Conservation (phyloP, 2,329 filamentous ascomycete genomes). For the Aspergillus costaricaensis region DNA sequence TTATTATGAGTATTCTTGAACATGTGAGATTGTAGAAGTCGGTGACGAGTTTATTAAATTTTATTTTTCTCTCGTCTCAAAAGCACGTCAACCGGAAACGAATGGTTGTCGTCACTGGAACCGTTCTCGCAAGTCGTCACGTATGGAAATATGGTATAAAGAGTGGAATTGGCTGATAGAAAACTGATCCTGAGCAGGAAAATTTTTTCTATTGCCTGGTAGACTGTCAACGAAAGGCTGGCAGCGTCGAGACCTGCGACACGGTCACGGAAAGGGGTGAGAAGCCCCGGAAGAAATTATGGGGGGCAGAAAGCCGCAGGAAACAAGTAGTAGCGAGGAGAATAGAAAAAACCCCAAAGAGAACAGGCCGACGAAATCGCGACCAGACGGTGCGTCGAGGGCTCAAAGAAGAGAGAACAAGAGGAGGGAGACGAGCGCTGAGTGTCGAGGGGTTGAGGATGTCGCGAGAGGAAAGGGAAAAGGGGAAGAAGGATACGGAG, state of each 20-base stretch:
- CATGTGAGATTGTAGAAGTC: conserved; percentile 28
- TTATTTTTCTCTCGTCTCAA: conserved; percentile 13
- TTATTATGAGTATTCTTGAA: conserved; percentile 31
- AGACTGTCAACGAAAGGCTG: conserved; percentile 38
- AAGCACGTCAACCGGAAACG: conserved; percentile 15
- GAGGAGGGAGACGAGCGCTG: conserved; percentile 1
- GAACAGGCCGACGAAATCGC: conserved; percentile 15
- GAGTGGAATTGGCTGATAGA: conserved; percentile 25
- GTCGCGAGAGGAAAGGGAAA: conserved; percentile 8
- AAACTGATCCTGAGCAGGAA: conserved; percentile 3
- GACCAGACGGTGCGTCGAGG: conserved; percentile 23
- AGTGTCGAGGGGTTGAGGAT: conserved; percentile 10
- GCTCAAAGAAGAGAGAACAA: conserved; percentile 14
- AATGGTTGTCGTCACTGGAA: conserved; percentile 8
- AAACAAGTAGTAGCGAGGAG: background rate
- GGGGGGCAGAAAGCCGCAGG: conserved; percentile 7
- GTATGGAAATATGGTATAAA: conserved; percentile 15
- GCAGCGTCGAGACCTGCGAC: conserved; percentile 38
- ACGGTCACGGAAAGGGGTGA: conserved; percentile 25
- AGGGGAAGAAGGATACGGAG: conserved; percentile 10
- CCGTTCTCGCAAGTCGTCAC: conserved; percentile 14
- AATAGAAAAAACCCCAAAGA: conserved; percentile 1
- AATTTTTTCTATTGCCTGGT: conserved; percentile 20
- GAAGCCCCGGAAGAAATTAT: conserved; percentile 10
- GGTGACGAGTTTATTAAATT: conserved; percentile 12